These are phyloP conservation scores for Nemania sp. DNA, from an alignment of 2,329 filamentous ascomycete species.

Conservation along the genomic window DNA sequence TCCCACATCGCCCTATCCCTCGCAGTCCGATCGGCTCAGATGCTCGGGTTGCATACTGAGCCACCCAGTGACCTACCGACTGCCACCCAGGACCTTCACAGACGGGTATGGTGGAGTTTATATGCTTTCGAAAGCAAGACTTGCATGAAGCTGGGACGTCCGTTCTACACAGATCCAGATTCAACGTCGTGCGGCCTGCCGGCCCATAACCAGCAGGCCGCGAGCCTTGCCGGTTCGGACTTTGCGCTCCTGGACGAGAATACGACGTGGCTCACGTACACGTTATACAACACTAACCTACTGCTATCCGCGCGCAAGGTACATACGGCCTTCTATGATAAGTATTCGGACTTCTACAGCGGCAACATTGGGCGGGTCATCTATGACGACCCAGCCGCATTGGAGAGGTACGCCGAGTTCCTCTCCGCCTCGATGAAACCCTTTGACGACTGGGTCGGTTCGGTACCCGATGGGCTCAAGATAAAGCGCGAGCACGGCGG, in stretches of 20 bases:
- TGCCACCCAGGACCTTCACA: conserved; percentile 40
- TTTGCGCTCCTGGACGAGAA: conserved; percentile 41
- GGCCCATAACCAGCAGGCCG: conserved; percentile 41
- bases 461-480: conserved; percentile 45
- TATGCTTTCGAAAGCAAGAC: conserved; percentile 54
- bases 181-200: conserved; percentile 45
- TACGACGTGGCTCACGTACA: conserved; percentile 47
- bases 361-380: conserved; percentile 28
- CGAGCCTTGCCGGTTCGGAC: conserved; percentile 39
- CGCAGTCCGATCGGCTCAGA: conserved; percentile 51
- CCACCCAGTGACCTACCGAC: conserved; percentile 47
- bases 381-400: conserved; percentile 36
- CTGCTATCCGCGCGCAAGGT: conserved; percentile 40
- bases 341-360: conserved; percentile 39
- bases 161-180: conserved; percentile 43
- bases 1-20: conserved; percentile 46
- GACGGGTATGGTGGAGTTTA: conserved; percentile 57
- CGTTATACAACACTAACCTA: conserved; percentile 43
- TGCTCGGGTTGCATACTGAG: conserved; percentile 54
- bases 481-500: conserved; percentile 40
- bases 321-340: conserved; percentile 44
- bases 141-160: conserved; percentile 53
- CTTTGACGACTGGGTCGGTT: conserved; percentile 42
- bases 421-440: conserved; percentile 31
- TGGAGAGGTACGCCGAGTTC: conserved; percentile 33